These are phyloP conservation scores for Elasticomyces elasticus DNA, from an alignment of 495 filamentous ascomycete species.

Conservation along the genomic window DNA sequence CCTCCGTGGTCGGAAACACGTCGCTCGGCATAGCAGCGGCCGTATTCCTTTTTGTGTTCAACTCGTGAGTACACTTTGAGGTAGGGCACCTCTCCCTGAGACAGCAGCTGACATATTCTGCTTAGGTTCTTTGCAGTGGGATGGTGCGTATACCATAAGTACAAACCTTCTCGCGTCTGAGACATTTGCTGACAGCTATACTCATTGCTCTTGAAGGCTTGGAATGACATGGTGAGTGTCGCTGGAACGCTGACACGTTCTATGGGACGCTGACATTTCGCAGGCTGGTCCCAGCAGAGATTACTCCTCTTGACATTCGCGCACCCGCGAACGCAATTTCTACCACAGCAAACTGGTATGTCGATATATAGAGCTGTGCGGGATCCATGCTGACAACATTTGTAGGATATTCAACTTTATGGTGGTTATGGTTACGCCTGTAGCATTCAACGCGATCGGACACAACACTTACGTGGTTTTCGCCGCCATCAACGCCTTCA, in stretches of 20 bases:
- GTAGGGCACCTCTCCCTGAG: too few species aligned
- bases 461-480: conserved; percentile 35
- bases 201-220: too few species aligned
- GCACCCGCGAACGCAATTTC: conserved; percentile 29
- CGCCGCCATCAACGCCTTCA: conserved; percentile 40
- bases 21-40: conserved; percentile 37
- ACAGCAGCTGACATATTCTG: too few species aligned
- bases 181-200: too few species aligned
- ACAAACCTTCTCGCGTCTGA: too few species aligned
- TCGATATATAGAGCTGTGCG: too few species aligned
- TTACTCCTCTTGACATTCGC: conserved; percentile 44
- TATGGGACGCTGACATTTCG: background rate
- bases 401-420: conserved; percentile 27
- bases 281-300: conserved; percentile 46
- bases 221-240: conserved; percentile 41
- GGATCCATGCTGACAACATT: too few species aligned
- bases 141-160: too few species aligned
- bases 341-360: conserved; percentile 22
- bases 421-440: conserved; percentile 29
- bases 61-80: too few species aligned
- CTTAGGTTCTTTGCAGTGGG: conserved; percentile 51
- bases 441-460: conserved; percentile 17
- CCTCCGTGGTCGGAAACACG: conserved; percentile 18
- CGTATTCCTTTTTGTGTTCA: conserved; percentile 52
- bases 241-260: background rate